Evolutionary conservation across 495 filamentous ascomycete genomes (phyloP).

Genomic region (Penicillium cosmopolitanum): DNA sequence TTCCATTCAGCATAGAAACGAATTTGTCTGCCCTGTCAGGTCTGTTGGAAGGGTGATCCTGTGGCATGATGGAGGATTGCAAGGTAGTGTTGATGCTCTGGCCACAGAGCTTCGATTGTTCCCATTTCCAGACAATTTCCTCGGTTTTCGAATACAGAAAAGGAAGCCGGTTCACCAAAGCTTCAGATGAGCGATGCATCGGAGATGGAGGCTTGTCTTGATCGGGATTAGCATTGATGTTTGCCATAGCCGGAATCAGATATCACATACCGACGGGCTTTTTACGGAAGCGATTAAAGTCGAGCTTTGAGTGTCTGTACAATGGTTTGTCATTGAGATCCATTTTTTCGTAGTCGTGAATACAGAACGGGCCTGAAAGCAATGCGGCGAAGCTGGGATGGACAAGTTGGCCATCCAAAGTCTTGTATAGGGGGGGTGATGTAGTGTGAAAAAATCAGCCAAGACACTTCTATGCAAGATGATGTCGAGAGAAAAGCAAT

Average conservation of each 20-base stretch:
- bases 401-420: too few species aligned
- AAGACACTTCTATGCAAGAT: too few species aligned
- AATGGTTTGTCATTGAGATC: not conserved
- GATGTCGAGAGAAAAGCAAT: too few species aligned
- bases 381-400: not conserved
- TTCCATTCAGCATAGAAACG: too few species aligned
- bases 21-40: too few species aligned
- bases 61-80: too few species aligned
- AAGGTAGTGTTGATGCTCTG: too few species aligned
- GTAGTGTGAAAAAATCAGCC: too few species aligned
- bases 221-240: not conserved
- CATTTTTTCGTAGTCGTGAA: not conserved
- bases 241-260: not conserved
- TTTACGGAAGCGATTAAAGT: not conserved
- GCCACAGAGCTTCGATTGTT: not conserved
- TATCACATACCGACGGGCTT: slow-evolving; percentile 1
- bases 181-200: not conserved
- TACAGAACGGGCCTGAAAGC: not conserved
- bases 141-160: slow-evolving; percentile 19
- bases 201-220: not conserved
- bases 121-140: slow-evolving; percentile 19
- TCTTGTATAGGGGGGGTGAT: too few species aligned
- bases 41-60: too few species aligned
- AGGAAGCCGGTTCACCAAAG: not conserved
- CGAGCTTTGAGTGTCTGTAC: not conserved